Evolutionary conservation across 1,139 yeast species (phyloP).

Genomic region (Kodamaea ohmeri): DNA sequence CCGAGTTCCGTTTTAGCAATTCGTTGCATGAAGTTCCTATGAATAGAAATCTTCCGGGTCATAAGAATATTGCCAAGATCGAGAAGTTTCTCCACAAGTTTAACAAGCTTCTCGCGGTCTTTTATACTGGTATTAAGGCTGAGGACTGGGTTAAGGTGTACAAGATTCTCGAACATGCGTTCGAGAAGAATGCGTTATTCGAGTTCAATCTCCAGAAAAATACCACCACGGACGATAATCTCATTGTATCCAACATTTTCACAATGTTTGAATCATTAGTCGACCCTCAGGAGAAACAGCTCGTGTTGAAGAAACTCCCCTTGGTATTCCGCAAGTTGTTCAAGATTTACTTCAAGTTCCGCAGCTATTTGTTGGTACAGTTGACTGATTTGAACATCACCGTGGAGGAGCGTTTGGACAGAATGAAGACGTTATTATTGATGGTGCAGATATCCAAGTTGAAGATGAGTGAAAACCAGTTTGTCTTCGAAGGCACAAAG

Average conservation of each 20-base stretch:
- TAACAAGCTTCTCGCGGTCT: slow-evolving; percentile 60
- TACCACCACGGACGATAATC: slow-evolving; percentile 49
- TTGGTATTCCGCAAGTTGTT: slow-evolving; percentile 65
- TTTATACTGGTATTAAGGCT: slow-evolving; percentile 57
- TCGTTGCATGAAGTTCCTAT: slow-evolving; percentile 47
- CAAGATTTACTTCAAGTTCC: slow-evolving; percentile 65
- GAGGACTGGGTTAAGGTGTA: slow-evolving; percentile 80
- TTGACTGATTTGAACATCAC: slow-evolving; percentile 58
- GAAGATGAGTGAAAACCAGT: slow-evolving; percentile 67
- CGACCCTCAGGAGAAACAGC: slow-evolving; percentile 40
- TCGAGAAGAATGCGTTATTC: slow-evolving; percentile 52
- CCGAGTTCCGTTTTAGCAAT: slow-evolving; percentile 41
- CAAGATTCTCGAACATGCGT: slow-evolving; percentile 71
- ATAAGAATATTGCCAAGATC: slow-evolving; percentile 44
- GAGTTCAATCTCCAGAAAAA: slow-evolving; percentile 49
- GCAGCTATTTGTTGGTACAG: slow-evolving; percentile 62
- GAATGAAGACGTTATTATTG: slow-evolving; percentile 69
- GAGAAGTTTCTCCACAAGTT: slow-evolving; percentile 61
- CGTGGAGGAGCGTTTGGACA: slow-evolving; percentile 58
- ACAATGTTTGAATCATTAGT: slow-evolving; percentile 61
- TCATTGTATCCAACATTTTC: slow-evolving; percentile 68
- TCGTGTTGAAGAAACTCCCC: slow-evolving; percentile 59
- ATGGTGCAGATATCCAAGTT: slow-evolving; percentile 65
- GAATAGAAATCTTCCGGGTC: slow-evolving; percentile 48
- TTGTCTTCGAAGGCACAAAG: slow-evolving; percentile 44